phyloP scores from a whole-genome alignment of 768 basidiomycete species.

The Lactarius quietus region DNA sequence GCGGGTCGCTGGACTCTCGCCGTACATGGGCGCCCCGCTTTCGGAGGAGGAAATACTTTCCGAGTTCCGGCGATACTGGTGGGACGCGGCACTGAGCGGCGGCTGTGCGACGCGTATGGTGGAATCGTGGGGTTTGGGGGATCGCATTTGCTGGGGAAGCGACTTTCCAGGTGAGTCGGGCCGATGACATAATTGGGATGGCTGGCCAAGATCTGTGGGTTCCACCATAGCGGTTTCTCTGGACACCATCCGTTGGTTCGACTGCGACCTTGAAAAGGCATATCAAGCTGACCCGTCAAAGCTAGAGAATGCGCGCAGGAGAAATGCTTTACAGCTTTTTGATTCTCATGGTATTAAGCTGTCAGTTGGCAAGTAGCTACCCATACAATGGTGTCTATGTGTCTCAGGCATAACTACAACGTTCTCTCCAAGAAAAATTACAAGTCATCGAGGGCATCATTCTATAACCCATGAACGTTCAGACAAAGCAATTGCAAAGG shows the following conservation, averaged over 20 bases:
- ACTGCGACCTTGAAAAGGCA: slow-evolving; percentile 28
- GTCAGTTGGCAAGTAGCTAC: not conserved
- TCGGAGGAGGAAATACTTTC: slow-evolving; percentile 59
- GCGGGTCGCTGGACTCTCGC: slow-evolving; percentile 64
- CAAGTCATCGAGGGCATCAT: not conserved
- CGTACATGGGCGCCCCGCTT: slow-evolving; percentile 67
- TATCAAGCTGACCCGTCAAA: slow-evolving; percentile 37
- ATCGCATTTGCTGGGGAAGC: slow-evolving; percentile 64
- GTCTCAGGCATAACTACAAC: not conserved
- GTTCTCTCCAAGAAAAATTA: not conserved
- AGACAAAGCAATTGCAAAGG: not conserved
- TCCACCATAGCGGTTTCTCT: slow-evolving; percentile 20
- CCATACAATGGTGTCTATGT: not conserved
- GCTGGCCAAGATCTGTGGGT: not conserved
- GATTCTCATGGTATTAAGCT: slow-evolving; percentile 13
- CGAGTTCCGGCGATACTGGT: slow-evolving; percentile 72
- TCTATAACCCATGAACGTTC: not conserved
- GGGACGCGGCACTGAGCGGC: slow-evolving; percentile 66
- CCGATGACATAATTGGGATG: not conserved
- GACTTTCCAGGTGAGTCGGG: slow-evolving; percentile 62
- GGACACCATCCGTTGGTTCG: slow-evolving; percentile 53
- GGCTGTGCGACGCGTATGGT: slow-evolving; percentile 52
- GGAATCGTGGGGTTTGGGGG: slow-evolving; percentile 46
- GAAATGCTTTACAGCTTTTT: slow-evolving; percentile 54
- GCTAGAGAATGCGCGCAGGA: slow-evolving; percentile 43